Base-by-base conservation (phyloP, 2,329 filamentous ascomycete genomes). In the Talaromyces rugulosus region DNA sequence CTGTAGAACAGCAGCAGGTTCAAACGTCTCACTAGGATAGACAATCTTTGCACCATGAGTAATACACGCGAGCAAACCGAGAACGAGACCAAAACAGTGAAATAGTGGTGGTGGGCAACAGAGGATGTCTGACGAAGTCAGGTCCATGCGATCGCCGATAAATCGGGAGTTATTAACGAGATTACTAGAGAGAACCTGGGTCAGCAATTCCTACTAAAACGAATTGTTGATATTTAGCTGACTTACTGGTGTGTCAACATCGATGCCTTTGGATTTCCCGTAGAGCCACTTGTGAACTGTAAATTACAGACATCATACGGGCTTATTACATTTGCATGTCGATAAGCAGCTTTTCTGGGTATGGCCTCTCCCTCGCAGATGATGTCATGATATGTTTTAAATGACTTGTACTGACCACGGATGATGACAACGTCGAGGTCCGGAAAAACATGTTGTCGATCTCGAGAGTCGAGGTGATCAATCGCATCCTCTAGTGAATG, bases 21-120 rank as follows among this genome's bases (percentile, higher is more conserved):
- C 87, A 69, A 94, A 94, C 0, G 88, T 85, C 68, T 92, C 88
- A 65, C 85, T 84, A 0, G 91, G 90, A 69, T 91, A 91, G 9
- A 94, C 86, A 57, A 92, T 87, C 73, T 89, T 90, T 44, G 85
- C 85, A 54, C 90, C 90, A 72, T 93, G 89, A 0, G 89, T 92
- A 58, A 92, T 76, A 51, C 86, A 82, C 1, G 89, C 87, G 60
- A 93, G 82, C 52, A 93, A 81, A 8, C 90, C 90, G 3, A 92
- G 84, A 0, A 93, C 89, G 7, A 94, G 83, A 1, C 90, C 90
- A 71, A 94, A 94, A 78, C 90, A 94, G 78, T 95, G 91, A 80
- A 95, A 95, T 3, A 95, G 82, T 0, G 91, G 91, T 0, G 91
- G 90, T 3, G 90, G 90, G 72, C 91, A 95, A 79, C 90, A 94